Evolutionary conservation across 805 yeast species (phyloP).

Genomic region (Wickerhamiella australiensis): DNA sequence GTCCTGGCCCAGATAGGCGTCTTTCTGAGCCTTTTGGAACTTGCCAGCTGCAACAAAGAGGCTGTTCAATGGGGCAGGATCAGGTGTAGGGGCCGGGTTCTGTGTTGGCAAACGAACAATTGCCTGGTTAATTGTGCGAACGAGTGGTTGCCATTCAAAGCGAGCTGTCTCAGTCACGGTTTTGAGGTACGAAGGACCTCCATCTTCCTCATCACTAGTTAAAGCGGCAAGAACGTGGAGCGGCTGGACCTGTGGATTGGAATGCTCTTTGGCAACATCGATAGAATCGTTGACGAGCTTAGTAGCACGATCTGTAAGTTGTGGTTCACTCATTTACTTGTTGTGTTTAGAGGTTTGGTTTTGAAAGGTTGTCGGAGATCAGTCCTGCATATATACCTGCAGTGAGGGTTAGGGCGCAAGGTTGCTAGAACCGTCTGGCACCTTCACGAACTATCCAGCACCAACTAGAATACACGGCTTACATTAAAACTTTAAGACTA

Average conservation of each 20-base stretch:
- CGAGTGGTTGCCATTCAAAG: slow-evolving; percentile 73
- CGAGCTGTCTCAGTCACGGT: slow-evolving; percentile 76
- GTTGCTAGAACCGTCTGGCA: slow-evolving; percentile 7
- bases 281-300: slow-evolving; percentile 67
- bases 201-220: slow-evolving; percentile 49
- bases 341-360: neutral
- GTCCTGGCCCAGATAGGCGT: slow-evolving; percentile 85
- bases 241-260: slow-evolving; percentile 77
- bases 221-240: slow-evolving; percentile 85
- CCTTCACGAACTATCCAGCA: neutral
- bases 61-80: slow-evolving; percentile 62
- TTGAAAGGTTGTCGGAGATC: neutral
- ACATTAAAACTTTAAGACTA: neutral
- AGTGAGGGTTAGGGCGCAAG: slow-evolving; percentile 7
- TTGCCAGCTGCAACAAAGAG: slow-evolving; percentile 63
- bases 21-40: slow-evolving; percentile 78
- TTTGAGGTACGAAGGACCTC: slow-evolving; percentile 54
- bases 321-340: slow-evolving; percentile 17
- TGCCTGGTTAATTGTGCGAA: slow-evolving; percentile 66
- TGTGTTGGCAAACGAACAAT: slow-evolving; percentile 80
- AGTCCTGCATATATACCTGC: slow-evolving; percentile 8
- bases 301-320: slow-evolving; percentile 89
- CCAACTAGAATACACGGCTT: neutral
- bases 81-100: slow-evolving; percentile 71
- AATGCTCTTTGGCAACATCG: slow-evolving; percentile 70